These are phyloP conservation scores for Macrophomina pseudophaseolina DNA, from an alignment of 2,329 filamentous ascomycete genomes.

Conservation along the genomic window DNA sequence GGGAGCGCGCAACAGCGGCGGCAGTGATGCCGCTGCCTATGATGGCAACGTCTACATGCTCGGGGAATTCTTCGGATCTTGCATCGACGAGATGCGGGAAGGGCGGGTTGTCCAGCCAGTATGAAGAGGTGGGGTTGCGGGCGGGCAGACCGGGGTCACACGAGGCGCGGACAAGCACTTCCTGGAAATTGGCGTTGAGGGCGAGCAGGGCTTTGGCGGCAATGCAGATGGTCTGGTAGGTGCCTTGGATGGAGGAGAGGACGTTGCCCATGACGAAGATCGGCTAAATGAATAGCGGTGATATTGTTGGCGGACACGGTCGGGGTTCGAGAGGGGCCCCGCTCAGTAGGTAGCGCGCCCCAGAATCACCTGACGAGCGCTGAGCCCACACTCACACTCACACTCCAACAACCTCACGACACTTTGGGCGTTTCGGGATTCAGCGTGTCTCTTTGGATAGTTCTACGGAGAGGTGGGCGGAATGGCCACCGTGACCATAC, in stretches of 20 bases:
- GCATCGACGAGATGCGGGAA: constrained; percentile 18
- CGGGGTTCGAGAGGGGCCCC: too few relatives aligned
- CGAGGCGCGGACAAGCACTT: constrained; percentile 2
- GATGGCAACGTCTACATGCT: constrained; percentile 54
- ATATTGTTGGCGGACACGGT: too few relatives aligned
- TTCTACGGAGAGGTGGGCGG: too few relatives aligned
- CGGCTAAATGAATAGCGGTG: not conserved
- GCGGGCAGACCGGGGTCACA: constrained; percentile 24
- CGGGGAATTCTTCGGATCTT: constrained; percentile 31
- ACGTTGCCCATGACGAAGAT: not conserved
- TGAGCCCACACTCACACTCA: too few relatives aligned
- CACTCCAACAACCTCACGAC: too few relatives aligned
- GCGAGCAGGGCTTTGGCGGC: constrained; percentile 1
- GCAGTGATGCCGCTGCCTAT: constrained; percentile 71
- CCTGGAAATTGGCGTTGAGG: not conserved
- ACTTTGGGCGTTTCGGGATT: too few relatives aligned
- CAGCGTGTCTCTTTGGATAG: too few relatives aligned
- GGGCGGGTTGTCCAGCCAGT: constrained; percentile 43
- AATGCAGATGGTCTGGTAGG: not conserved
- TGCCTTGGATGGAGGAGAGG: not conserved
- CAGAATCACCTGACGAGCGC: too few relatives aligned
- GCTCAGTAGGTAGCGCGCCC: too few relatives aligned
- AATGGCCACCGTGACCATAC: too few relatives aligned
- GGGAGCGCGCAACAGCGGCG: constrained; percentile 68
- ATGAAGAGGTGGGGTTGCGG: constrained; percentile 39